Percentiles rank a stretch among this genome's conserved stretches.
These are phyloP conservation scores for Linnemannia exigua DNA, from an alignment of 192 early-diverging fungal genomes.

Conservation along the genomic window DNA sequence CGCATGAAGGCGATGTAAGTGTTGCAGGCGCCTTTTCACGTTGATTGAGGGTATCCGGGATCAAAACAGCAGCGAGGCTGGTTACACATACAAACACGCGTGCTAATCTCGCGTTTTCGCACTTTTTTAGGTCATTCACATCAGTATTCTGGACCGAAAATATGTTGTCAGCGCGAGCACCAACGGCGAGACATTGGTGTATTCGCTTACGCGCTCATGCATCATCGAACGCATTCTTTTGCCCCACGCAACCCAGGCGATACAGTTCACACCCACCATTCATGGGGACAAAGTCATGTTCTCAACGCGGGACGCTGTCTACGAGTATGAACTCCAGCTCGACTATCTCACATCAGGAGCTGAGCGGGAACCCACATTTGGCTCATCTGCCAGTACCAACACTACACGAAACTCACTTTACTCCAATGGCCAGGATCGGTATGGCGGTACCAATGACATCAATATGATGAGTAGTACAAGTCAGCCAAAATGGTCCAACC, in stretches of 20 bases:
- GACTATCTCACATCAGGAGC: slow-evolving; percentile 13
- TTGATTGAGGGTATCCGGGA: not conserved
- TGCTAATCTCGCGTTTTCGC: not conserved
- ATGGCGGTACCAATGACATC: not conserved
- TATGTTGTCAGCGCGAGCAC: slow-evolving; percentile 50
- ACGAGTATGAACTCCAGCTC: slow-evolving; percentile 47
- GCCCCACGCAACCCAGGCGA: slow-evolving; percentile 49
- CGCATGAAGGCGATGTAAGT: slow-evolving; percentile 51
- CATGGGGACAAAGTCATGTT: slow-evolving; percentile 54
- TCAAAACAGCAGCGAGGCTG: not conserved
- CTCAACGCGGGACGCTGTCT: slow-evolving; percentile 48
- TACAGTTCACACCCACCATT: slow-evolving; percentile 47
- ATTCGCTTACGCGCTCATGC: slow-evolving; percentile 20
- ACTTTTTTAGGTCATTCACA: slow-evolving; percentile 34
- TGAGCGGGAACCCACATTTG: slow-evolving; percentile 5
- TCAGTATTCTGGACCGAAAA: slow-evolving; percentile 31
- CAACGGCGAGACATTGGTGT: slow-evolving; percentile 49
- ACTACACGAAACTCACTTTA: no score
- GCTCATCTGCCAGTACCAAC: not conserved
- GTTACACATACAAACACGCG: not conserved
- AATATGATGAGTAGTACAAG: not conserved
- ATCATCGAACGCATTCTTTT: slow-evolving; percentile 42
- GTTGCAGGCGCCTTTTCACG: not conserved
- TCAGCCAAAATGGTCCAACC: not conserved
- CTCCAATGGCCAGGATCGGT: no score